These are phyloP conservation scores for Candida berthetii DNA, from an alignment of 805 yeast genomes.

Conservation along the genomic window DNA sequence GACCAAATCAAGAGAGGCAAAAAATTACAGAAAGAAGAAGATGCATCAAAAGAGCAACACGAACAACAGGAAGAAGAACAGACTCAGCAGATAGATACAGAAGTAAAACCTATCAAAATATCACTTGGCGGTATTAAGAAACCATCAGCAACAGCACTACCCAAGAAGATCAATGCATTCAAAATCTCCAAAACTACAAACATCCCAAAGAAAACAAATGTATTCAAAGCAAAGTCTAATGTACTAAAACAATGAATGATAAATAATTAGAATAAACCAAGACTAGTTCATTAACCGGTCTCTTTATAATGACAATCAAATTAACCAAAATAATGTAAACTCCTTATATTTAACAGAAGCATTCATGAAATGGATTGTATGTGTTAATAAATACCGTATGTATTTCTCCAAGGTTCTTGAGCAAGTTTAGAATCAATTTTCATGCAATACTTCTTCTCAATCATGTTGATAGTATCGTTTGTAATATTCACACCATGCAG, in stretches of 20 bases:
- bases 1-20: slow-evolving; percentile 47
- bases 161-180: slow-evolving; percentile 12
- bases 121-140: slow-evolving; percentile 10
- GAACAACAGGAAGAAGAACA: neutral
- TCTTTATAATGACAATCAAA: neutral
- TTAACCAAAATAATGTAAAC: neutral
- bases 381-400: slow-evolving; percentile 13
- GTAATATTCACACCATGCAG: slow-evolving; percentile 17
- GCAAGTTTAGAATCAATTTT: slow-evolving; percentile 16
- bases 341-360: no score
- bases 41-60: no score
- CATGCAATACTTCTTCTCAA: slow-evolving; percentile 9
- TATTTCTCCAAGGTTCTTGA: slow-evolving; percentile 16
- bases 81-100: neutral
- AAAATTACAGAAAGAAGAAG: slow-evolving; percentile 4
- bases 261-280: neutral
- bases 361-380: slow-evolving; percentile 18
- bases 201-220: slow-evolving; percentile 7
- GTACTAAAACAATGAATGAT: no score
- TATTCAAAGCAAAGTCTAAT: slow-evolving; percentile 7
- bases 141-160: neutral
- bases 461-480: slow-evolving; percentile 11
- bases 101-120: slow-evolving; percentile 7
- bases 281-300: neutral
- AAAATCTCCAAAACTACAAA: slow-evolving; percentile 11